Percentiles rank a stretch among this genome's conserved stretches.
phyloP scores from a whole-genome alignment of 2,329 filamentous ascomycete genomes.

The Colletotrichum sp. region DNA sequence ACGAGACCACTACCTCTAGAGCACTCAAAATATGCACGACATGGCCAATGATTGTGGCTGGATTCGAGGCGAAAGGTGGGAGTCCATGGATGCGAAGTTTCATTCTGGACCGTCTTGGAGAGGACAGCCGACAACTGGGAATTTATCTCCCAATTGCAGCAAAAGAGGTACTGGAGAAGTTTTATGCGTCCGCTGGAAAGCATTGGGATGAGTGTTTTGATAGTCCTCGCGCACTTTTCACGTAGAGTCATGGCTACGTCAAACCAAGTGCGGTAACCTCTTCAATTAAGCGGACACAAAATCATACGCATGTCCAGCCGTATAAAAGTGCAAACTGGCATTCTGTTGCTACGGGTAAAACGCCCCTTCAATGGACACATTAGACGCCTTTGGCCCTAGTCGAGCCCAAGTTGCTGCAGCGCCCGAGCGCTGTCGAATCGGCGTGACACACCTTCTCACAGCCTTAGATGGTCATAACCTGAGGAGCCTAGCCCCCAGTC shows the following conservation, averaged over 20 bases:
- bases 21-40: not conserved
- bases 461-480: too few species aligned
- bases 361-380: fast-evolving
- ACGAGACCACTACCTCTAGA: not conserved
- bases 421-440: too few species aligned
- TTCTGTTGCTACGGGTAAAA: too few species aligned
- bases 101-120: not conserved
- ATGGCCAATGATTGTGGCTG: slow-evolving; percentile 14
- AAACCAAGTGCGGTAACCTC: not conserved
- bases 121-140: not conserved
- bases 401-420: too few species aligned
- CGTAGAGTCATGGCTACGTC: not conserved
- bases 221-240: not conserved
- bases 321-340: too few species aligned
- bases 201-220: slow-evolving; percentile 14
- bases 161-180: not conserved
- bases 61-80: not conserved
- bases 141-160: slow-evolving; percentile 1
- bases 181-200: not conserved
- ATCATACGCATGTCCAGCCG: not conserved
- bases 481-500: too few species aligned
- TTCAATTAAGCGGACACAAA: not conserved
- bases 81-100: not conserved
- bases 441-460: too few species aligned
- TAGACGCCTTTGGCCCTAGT: too few species aligned